Conservation (phyloP, 2,329 filamentous ascomycete genomes). For the Aspergillus japonicus region DNA sequence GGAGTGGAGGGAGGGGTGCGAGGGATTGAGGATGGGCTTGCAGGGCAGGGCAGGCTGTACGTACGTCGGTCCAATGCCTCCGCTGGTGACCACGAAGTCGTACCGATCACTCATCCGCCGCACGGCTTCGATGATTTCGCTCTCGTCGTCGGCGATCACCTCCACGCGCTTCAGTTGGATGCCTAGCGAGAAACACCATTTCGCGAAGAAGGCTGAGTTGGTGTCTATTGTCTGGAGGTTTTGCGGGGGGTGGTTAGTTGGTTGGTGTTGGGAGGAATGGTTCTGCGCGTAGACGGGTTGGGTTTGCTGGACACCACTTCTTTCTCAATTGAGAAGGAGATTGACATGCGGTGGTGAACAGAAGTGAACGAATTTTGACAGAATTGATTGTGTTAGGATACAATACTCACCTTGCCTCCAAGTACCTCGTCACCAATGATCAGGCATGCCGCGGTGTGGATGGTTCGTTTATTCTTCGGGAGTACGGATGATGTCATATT, state of each 20-base stretch:
- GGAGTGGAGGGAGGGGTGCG: neutral
- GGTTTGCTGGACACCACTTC: no score
- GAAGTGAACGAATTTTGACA: no score
- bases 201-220: slow-evolving; percentile 64
- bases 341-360: no score
- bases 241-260: neutral
- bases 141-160: slow-evolving; percentile 89
- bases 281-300: neutral
- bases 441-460: slow-evolving; percentile 86
- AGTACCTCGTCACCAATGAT: slow-evolving; percentile 98
- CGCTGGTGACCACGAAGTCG: slow-evolving; percentile 92
- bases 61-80: slow-evolving; percentile 93
- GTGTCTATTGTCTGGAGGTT: slow-evolving; percentile 59
- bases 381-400: neutral
- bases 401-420: slow-evolving; percentile 74
- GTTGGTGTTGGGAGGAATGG: neutral
- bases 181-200: slow-evolving; percentile 64
- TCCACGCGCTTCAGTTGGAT: slow-evolving; percentile 80
- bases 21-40: neutral
- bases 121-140: slow-evolving; percentile 84
- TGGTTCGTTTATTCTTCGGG: slow-evolving; percentile 53
- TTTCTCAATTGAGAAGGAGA: no score
- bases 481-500: slow-evolving; percentile 47
- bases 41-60: slow-evolving; percentile 28
- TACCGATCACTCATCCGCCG: slow-evolving; percentile 83